A percentile compares a stretch with the other conserved stretches of the same genome.
Evolutionary conservation across 1,139 yeast genomes (phyloP).

Genomic region (Suhomyces bribrorum): DNA sequence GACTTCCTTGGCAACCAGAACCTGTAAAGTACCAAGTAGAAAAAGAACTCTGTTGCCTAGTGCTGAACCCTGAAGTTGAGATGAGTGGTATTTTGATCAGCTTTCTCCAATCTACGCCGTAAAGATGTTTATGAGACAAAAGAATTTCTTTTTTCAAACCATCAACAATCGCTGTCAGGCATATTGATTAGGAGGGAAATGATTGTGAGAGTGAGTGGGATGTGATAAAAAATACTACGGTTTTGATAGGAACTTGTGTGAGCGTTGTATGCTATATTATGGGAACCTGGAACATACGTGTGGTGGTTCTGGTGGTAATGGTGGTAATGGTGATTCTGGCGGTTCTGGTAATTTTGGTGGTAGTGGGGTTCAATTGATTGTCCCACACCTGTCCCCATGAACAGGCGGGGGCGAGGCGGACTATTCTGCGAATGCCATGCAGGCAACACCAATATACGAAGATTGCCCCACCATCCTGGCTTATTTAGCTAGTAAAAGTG

Average conservation of each 20-base stretch:
- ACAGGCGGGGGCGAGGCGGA: not conserved
- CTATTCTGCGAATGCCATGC: not conserved
- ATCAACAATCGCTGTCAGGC: not conserved
- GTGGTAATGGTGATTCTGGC: too few relatives aligned
- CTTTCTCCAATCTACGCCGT: not conserved
- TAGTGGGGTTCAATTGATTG: not conserved
- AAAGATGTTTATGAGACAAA: not conserved
- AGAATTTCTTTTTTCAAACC: not conserved
- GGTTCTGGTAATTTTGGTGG: not conserved
- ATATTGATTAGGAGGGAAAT: not conserved
- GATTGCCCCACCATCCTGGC: not conserved
- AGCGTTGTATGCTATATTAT: too few relatives aligned
- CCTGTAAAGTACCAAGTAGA: not conserved
- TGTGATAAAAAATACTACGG: too few relatives aligned
- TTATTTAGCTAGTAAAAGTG: not conserved
- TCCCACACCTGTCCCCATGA: not conserved
- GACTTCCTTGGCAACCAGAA: not conserved
- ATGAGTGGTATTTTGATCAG: not conserved
- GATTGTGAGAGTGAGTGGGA: not conserved
- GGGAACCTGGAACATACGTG: too few relatives aligned
- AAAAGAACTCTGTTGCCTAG: not conserved
- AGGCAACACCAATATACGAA: not conserved
- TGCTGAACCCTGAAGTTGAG: not conserved
- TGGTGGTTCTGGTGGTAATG: not conserved
- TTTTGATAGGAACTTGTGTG: too few relatives aligned